Evolutionary conservation across 768 basidiomycete species (phyloP), one percentile per base, ranked within the genome.

Genomic region (Rhodocollybia butyracea): DNA sequence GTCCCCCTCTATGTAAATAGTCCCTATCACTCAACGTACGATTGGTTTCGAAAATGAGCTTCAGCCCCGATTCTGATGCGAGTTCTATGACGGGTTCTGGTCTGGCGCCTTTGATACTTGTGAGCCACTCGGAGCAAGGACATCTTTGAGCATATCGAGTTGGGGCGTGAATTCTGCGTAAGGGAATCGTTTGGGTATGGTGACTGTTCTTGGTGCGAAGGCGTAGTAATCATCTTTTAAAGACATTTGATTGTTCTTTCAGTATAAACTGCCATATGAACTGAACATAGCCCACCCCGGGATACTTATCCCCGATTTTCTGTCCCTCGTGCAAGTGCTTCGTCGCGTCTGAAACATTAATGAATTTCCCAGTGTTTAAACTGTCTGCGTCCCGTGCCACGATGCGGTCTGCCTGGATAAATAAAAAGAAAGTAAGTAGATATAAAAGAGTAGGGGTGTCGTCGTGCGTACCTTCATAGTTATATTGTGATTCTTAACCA

Each of bases 1-100:
- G 88, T 77, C 12, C 88, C 88, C 7, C 77, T 80, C 67, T 91
- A n/a, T n/a, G n/a, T n/a, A n/a, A n/a, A n/a, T n/a, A n/a, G n/a
- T n/a, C n/a, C n/a, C n/a, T n/a, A n/a, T n/a, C n/a, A n/a, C n/a
- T n/a, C n/a, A n/a, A 76, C 86, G 57, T 59, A 89, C 88, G 88
- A 67, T 91, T 90, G 8, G 84, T 81, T 58, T 83, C 78, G 64
- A 90, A 89, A 27, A 76, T 64, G 30, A 89, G 67, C 31, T 70
- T 76, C 42, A 89, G 70, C 5, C 88, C 86, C 8, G 84, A 84
- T 62, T 77, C 73, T 10, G 84, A 82, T 1, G 72, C 70, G 29
- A 91, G 75, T 57, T 76, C 75, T 32, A 83, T 80, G 27, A 82
- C 73, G 8, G 82, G 73, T 4, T 75, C 71, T 13, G 70, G 58